These are phyloP conservation scores for Syzygium oleosum DNA, from an alignment of 345 rosid species.

Conservation along the genomic window DNA sequence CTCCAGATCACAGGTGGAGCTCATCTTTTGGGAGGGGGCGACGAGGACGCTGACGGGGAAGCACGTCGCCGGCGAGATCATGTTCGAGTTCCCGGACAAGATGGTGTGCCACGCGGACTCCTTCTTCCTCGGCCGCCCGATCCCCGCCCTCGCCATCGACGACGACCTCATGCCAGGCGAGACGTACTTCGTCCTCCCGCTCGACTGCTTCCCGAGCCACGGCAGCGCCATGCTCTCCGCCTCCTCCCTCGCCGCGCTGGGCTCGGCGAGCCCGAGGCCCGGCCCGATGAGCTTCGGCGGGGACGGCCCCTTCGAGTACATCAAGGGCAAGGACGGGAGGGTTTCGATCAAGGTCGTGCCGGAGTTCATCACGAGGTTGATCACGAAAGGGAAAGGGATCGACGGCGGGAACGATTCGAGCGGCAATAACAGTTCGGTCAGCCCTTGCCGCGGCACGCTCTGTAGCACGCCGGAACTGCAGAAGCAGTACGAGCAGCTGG, in stretches of 20 bases:
- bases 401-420: background rate
- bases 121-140: slow-evolving; percentile 78
- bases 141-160: slow-evolving; percentile 59
- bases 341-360: slow-evolving; percentile 50
- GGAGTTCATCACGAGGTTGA: slow-evolving; percentile 36
- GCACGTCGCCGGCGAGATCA: slow-evolving; percentile 84
- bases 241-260: slow-evolving; percentile 51
- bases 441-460: slow-evolving; percentile 5
- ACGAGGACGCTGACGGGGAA: slow-evolving; percentile 38
- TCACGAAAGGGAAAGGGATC: slow-evolving; percentile 4
- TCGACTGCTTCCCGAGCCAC: slow-evolving; percentile 48
- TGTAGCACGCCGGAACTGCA: slow-evolving; percentile 45
- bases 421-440: background rate
- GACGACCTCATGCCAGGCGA: slow-evolving; percentile 58
- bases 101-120: slow-evolving; percentile 84
- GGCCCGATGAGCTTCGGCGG: slow-evolving; percentile 31
- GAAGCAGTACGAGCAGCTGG: slow-evolving; percentile 34
- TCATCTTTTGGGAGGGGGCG: slow-evolving; percentile 55
- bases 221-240: slow-evolving; percentile 32
- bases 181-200: slow-evolving; percentile 77
- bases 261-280: slow-evolving; percentile 22
- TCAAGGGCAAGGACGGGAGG: slow-evolving; percentile 36
- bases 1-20: slow-evolving; percentile 18
- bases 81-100: slow-evolving; percentile 79
- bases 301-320: slow-evolving; percentile 45